phyloP scores from a whole-genome alignment of 2,329 filamentous ascomycete genomes.

The Botrytis pseudocinerea region DNA sequence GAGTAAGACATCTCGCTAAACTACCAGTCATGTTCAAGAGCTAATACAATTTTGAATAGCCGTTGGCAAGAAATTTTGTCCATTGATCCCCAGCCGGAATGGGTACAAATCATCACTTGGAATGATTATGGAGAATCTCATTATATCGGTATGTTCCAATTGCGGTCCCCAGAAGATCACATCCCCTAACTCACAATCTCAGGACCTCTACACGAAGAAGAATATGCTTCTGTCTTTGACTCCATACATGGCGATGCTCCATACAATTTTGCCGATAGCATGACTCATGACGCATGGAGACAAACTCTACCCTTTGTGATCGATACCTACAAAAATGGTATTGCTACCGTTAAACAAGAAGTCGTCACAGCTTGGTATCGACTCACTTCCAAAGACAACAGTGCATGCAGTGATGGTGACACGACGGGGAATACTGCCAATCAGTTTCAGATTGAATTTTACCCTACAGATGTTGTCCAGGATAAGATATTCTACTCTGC shows the following conservation, averaged over 20 bases:
- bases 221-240: not conserved
- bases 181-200: not conserved
- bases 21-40: not conserved
- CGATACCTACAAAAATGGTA: not conserved
- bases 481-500: slow-evolving; percentile 4
- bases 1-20: not conserved
- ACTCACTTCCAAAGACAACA: not conserved
- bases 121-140: slow-evolving; percentile 17
- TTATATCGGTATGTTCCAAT: not conserved
- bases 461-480: not conserved
- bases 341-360: not conserved
- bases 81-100: slow-evolving; percentile 11
- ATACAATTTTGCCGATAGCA: not conserved
- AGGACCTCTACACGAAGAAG: slow-evolving; percentile 4
- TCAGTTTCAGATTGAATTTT: slow-evolving; percentile 8
- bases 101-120: slow-evolving; percentile 1
- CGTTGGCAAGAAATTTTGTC: slow-evolving; percentile 2
- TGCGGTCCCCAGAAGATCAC: not conserved
- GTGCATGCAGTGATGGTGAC: not conserved
- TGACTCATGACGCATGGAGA: not conserved
- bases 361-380: not conserved
- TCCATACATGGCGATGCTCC: not conserved
- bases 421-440: not conserved
- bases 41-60: not conserved
- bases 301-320: not conserved